These are phyloP conservation scores for Ensete glaucum DNA, from an alignment of 176 grass and related monocot species.

Conservation along the genomic window DNA sequence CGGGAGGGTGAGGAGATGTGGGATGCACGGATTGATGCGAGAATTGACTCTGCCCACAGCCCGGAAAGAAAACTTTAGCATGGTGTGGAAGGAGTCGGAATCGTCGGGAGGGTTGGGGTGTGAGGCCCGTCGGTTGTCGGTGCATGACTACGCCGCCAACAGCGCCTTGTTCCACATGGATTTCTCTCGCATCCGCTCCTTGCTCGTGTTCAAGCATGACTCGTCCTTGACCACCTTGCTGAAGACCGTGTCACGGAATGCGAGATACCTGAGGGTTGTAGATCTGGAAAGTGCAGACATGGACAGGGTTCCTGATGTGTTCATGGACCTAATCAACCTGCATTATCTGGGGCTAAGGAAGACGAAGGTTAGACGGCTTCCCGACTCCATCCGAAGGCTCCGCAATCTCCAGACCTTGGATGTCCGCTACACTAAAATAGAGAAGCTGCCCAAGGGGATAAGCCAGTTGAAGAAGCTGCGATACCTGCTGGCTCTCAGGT, in stretches of 20 bases:
- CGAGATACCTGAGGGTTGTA: conserved; percentile 21
- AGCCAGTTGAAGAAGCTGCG: conserved; percentile 30
- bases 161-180: neutral
- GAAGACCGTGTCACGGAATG: neutral
- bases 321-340: conserved; percentile 36
- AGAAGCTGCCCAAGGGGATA: conserved; percentile 19
- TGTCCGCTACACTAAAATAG: conserved; percentile 15
- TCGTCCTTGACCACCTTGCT: neutral
- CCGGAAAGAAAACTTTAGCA: conserved; percentile 19
- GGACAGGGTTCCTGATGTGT: conserved; percentile 18
- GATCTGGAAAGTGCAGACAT: conserved; percentile 18
- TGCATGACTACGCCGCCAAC: neutral
- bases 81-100: conserved; percentile 9
- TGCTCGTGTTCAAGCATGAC: neutral
- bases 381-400: conserved; percentile 30
- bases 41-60: conserved; percentile 32
- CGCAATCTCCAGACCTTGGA: conserved; percentile 33
- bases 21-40: conserved; percentile 44
- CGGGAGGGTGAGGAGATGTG: conserved; percentile 7
- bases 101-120: neutral
- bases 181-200: neutral
- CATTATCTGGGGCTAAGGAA: conserved; percentile 26
- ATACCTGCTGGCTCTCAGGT: conserved; percentile 20
- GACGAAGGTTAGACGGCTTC: conserved; percentile 26
- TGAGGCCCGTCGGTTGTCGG: conserved; percentile 2